These are phyloP conservation scores for Cadophora malorum DNA, from an alignment of 2,329 filamentous ascomycete genomes.

Conservation along the genomic window DNA sequence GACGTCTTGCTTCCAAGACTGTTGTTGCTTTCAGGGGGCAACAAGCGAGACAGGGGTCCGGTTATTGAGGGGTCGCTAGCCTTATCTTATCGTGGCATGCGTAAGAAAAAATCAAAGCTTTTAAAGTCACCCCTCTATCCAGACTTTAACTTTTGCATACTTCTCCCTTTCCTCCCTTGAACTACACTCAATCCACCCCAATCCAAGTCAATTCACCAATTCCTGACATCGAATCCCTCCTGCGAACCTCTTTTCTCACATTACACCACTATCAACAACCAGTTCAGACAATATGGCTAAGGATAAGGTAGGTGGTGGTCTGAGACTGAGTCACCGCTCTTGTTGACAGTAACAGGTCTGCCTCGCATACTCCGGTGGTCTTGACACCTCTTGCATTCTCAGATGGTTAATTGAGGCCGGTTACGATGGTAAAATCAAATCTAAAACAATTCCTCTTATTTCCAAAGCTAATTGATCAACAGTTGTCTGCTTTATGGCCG, in stretches of 20 bases:
- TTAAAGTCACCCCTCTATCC: conserved; percentile 15
- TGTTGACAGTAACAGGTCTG: conserved; percentile 46
- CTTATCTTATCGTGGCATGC: conserved; percentile 22
- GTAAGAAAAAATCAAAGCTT: conserved; percentile 17
- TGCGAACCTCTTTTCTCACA: background rate
- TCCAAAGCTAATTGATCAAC: conserved; percentile 17
- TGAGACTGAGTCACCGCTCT: conserved; percentile 20
- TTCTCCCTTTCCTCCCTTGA: background rate
- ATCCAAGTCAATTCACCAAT: conserved; percentile 1
- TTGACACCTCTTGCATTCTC: conserved; percentile 53
- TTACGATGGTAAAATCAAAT: conserved; percentile 52
- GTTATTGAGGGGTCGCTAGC: background rate
- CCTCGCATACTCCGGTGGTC: conserved; percentile 52
- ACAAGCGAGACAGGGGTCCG: conserved; percentile 13
- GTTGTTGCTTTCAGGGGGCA: conserved; percentile 1
- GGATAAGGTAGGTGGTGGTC: conserved; percentile 36
- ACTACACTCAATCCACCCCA: background rate
- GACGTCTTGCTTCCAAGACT: background rate
- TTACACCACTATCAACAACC: background rate
- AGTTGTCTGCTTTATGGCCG: conserved; percentile 61
- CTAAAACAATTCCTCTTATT: background rate
- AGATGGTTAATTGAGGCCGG: conserved; percentile 56
- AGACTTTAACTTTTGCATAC: conserved; percentile 3
- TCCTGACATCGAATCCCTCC: background rate
- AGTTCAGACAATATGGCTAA: conserved; percentile 37